Conservation (phyloP, 2,329 filamentous ascomycete species). For the Alternaria sp. region DNA sequence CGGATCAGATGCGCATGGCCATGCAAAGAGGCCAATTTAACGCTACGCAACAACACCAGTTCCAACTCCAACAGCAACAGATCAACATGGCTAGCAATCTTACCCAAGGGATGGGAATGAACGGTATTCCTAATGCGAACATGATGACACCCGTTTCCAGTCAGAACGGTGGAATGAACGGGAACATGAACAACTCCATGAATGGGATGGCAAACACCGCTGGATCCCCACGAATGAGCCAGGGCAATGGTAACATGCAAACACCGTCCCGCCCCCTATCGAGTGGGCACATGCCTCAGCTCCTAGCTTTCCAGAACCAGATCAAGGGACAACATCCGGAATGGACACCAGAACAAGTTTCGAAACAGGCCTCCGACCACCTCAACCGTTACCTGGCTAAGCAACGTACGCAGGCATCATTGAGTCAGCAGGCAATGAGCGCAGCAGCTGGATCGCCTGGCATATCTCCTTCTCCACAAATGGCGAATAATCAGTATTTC, state of each 20-base stretch:
- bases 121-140: slow-evolving; percentile 44
- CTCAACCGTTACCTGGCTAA: slow-evolving; percentile 41
- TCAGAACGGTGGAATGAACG: slow-evolving; percentile 43
- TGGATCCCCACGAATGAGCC: slow-evolving; percentile 43
- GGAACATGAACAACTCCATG: slow-evolving; percentile 39
- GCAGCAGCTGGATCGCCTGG: slow-evolving; percentile 44
- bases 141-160: slow-evolving; percentile 43
- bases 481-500: slow-evolving; percentile 44
- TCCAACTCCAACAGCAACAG: slow-evolving; percentile 47
- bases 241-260: slow-evolving; percentile 40
- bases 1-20: slow-evolving; percentile 47
- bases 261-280: slow-evolving; percentile 37
- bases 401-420: slow-evolving; percentile 33
- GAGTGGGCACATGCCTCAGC: slow-evolving; percentile 43
- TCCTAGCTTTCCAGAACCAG: slow-evolving; percentile 40
- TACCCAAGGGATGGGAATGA: slow-evolving; percentile 41
- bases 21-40: slow-evolving; percentile 47
- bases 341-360: slow-evolving; percentile 43
- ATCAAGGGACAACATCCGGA: slow-evolving; percentile 46
- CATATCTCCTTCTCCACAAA: slow-evolving; percentile 40
- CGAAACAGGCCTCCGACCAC: slow-evolving; percentile 44
- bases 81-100: slow-evolving; percentile 46
- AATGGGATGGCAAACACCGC: slow-evolving; percentile 45
- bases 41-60: slow-evolving; percentile 43
- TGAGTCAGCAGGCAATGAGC: slow-evolving; percentile 36